Conservation (phyloP, 345 rosid genomes). For the Barbarea vulgaris region DNA sequence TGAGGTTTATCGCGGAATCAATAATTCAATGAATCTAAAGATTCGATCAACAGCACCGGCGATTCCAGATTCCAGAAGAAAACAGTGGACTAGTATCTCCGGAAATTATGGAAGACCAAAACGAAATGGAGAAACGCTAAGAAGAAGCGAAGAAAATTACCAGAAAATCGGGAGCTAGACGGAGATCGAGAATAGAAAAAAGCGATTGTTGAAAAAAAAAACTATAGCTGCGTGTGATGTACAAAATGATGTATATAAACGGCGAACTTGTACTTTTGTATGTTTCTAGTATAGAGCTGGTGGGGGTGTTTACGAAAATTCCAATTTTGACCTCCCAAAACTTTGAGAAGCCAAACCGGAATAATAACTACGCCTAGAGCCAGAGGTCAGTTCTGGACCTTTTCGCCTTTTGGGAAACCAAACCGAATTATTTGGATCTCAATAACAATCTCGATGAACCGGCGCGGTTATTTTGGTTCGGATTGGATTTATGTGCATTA, state of each 20-base stretch:
- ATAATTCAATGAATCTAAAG: not conserved
- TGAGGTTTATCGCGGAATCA: not conserved
- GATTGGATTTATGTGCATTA: not conserved
- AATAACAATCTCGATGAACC: not conserved
- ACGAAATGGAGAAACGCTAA: not conserved
- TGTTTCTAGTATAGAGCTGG: conserved; percentile 5
- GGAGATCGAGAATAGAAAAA: conserved; percentile 25
- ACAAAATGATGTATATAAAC: not conserved
- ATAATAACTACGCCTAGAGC: not conserved
- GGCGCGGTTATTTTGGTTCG: conserved; percentile 22
- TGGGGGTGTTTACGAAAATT: not conserved
- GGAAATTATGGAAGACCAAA: not conserved
- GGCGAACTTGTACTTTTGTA: not conserved
- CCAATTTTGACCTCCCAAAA: conserved; percentile 35
- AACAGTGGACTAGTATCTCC: conserved; percentile 18
- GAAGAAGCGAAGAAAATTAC: conserved; percentile 28
- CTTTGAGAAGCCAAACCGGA: conserved; percentile 34
- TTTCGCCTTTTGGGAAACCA: not conserved
- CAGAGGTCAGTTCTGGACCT: not conserved
- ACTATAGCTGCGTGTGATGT: conserved; percentile 5
- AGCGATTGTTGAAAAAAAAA: conserved; percentile 1
- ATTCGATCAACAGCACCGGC: conserved; percentile 17
- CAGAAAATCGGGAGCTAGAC: conserved; percentile 29
- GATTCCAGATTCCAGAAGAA: conserved; percentile 9
- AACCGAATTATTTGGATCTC: conserved; percentile 11